Evolutionary conservation across 192 early-diverging fungal species (phyloP).

Genomic region (Dissophora globulifera): DNA sequence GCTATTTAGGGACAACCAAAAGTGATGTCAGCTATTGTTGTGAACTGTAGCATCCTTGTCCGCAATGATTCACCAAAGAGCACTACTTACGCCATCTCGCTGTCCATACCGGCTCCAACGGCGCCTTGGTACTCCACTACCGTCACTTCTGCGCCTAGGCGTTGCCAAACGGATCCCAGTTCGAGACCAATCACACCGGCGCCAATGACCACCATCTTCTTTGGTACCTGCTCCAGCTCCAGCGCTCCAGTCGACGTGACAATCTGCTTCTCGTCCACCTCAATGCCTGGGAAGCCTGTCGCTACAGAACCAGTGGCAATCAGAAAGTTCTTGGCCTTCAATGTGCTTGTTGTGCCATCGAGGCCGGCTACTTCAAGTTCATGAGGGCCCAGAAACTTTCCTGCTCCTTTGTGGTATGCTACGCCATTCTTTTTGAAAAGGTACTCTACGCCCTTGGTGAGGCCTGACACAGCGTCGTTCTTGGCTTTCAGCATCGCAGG

Average conservation of each 20-base stretch:
- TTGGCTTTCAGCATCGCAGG: conserved; percentile 90
- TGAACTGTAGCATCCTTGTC: too few species aligned
- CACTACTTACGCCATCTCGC: conserved; percentile 92
- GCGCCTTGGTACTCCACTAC: conserved; percentile 94
- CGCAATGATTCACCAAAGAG: too few species aligned
- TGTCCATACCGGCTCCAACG: conserved; percentile 97
- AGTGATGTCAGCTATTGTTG: not conserved
- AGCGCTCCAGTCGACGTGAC: conserved; percentile 98
- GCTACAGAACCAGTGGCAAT: conserved; percentile 98
- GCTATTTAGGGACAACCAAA: conserved; percentile 46
- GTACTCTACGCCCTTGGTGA: conserved; percentile 93
- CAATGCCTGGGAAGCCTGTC: conserved; percentile 92
- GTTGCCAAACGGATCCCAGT: conserved; percentile 97
- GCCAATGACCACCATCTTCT: conserved; percentile 99
- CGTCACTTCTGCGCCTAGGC: conserved; percentile 93
- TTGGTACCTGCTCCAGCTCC: conserved; percentile 90
- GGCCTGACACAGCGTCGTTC: conserved; percentile 84
- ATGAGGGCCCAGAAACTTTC: conserved; percentile 79
- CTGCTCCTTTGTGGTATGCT: conserved; percentile 94
- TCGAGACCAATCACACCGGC: conserved; percentile 99
- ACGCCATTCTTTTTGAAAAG: conserved; percentile 99
- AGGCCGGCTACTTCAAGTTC: conserved; percentile 86
- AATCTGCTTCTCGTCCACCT: conserved; percentile 95
- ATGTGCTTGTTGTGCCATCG: conserved; percentile 74
- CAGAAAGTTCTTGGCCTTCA: conserved; percentile 96